Evolutionary conservation across 208 protist species (phyloP).

Genomic region (Wallacemonas sp.): DNA sequence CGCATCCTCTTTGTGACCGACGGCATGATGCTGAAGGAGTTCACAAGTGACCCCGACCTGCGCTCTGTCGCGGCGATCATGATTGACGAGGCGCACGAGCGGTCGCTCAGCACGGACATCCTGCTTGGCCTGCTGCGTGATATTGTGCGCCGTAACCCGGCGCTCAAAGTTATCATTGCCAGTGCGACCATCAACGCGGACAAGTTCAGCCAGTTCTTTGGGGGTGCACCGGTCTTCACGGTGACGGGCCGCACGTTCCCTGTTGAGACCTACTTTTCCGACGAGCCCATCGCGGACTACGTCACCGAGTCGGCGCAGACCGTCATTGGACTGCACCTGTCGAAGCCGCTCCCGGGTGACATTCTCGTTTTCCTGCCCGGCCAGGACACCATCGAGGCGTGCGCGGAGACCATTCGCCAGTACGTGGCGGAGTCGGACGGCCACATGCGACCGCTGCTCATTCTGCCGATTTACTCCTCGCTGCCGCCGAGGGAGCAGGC

Average conservation of each 20-base stretch:
- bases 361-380: constrained; percentile 99
- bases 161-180: constrained; percentile 97
- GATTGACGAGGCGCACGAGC: constrained; percentile 99
- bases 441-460: constrained; percentile 88
- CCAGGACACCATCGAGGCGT: constrained; percentile 98
- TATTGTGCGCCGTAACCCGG: constrained; percentile 74
- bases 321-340: constrained; percentile 90
- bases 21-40: constrained; percentile 99
- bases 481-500: constrained; percentile 98
- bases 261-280: constrained; percentile 96
- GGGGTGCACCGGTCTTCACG: constrained; percentile 93
- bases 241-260: constrained; percentile 98
- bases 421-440: constrained; percentile 50
- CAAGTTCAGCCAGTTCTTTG: constrained; percentile 98
- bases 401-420: constrained; percentile 66
- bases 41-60: constrained; percentile 94
- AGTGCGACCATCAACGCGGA: constrained; percentile 98
- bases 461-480: constrained; percentile 98
- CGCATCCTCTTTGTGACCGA: constrained; percentile 98
- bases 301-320: constrained; percentile 97
- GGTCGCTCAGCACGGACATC: constrained; percentile 96
- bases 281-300: constrained; percentile 96
- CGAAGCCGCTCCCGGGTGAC: constrained; percentile 94
- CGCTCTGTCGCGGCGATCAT: constrained; percentile 97
- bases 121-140: constrained; percentile 89